These are phyloP conservation scores for Rhinocladiella mackenziei DNA, from an alignment of 2,329 filamentous ascomycete genomes.

Conservation along the genomic window DNA sequence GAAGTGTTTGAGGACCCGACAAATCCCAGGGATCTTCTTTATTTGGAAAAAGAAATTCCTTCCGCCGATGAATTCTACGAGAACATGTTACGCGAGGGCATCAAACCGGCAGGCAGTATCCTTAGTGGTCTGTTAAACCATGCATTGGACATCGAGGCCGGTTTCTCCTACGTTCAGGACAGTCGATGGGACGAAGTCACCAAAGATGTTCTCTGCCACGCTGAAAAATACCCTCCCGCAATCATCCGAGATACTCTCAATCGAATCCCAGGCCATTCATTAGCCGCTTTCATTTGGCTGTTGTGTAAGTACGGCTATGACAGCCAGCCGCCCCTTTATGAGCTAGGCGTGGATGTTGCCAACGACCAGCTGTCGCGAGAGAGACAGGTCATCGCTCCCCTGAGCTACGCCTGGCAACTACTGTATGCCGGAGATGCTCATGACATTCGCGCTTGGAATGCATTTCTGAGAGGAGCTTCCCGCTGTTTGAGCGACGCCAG, in stretches of 20 bases:
- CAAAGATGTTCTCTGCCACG: slow-evolving; percentile 19
- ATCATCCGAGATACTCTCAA: slow-evolving; percentile 27
- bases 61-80: slow-evolving; percentile 49
- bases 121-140: slow-evolving; percentile 50
- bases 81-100: slow-evolving; percentile 45
- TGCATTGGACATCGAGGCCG: slow-evolving; percentile 39
- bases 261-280: slow-evolving; percentile 36
- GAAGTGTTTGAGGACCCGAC: slow-evolving; percentile 54
- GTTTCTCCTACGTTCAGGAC: slow-evolving; percentile 42
- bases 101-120: slow-evolving; percentile 43
- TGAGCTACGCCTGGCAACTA: slow-evolving; percentile 14
- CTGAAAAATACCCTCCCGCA: slow-evolving; percentile 19
- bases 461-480: slow-evolving; percentile 14
- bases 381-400: slow-evolving; percentile 9
- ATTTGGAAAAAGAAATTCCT: slow-evolving; percentile 53
- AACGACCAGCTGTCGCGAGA: background rate
- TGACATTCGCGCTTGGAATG: slow-evolving; percentile 23
- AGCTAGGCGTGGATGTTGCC: background rate
- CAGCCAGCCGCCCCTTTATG: slow-evolving; percentile 4
- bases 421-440: slow-evolving; percentile 6
- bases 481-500: background rate
- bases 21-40: slow-evolving; percentile 56
- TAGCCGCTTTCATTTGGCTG: slow-evolving; percentile 45
- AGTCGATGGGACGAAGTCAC: slow-evolving; percentile 37
- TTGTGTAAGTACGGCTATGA: slow-evolving; percentile 35